Base-by-base conservation (phyloP, 2,329 filamentous ascomycete genomes). In the Aspergillus sp. region DNA sequence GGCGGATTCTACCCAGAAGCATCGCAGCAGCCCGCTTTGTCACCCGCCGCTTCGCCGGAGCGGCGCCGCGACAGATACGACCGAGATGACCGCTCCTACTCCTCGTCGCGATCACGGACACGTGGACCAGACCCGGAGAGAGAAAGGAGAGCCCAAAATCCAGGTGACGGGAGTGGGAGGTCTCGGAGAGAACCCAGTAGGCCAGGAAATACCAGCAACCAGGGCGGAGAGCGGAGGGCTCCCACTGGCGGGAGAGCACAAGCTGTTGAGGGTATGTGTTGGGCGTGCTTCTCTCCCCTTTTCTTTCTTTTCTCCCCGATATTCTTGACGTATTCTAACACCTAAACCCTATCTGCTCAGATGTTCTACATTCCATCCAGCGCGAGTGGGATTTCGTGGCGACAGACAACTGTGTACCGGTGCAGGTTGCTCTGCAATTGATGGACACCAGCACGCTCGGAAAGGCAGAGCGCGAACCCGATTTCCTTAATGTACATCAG, bases 361-460 rank as follows among this genome's bases (percentile, higher is more conserved):
- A 84, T 61, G 80, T 96, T 2, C 81, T 98, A 49, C 87, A 91
- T 64, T 87, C 90, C 65, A 96, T 99, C 69, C 88, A 93, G 71
- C 79, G 84, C 57, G 91, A 96, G 70, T 99, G 95, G 93, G 89
- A 90, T 44, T 89, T 92, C 65, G 95, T 99, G 90, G 91, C 90
- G 63, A 84, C 90, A 66, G 88, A 89, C 61, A 89, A 95, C 70
- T 97, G 93, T 71, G 86, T 97, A 33, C 95, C 95, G 2, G 91
- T 98, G 37, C 93, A 98, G 74, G 85, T 97, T 52, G 91, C 93
- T n/a, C 82, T 99, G 47, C 93, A 97, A 76, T 82, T 99, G 62
- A 90, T 98, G 78, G 95, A 99, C 76, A 87, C 85, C 51, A 97
- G 93, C 79, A 98, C 93, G 5, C 86, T 99, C 55, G 95, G 95